Base-by-base conservation (phyloP, 2,329 filamentous ascomycete species). In the Pseudogymnoascus sp. region DNA sequence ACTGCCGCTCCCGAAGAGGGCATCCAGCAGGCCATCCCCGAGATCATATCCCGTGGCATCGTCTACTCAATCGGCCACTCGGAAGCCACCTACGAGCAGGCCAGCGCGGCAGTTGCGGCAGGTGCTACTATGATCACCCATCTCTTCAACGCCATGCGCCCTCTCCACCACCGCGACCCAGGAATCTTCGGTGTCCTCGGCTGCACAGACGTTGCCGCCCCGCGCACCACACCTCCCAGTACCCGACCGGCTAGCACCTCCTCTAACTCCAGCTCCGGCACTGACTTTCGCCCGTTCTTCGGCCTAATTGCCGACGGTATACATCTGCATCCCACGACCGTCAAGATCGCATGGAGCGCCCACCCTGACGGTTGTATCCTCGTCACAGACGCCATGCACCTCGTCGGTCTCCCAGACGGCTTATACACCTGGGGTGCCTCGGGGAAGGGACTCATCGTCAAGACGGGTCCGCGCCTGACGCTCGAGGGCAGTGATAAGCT, bases 141-240 rank as follows among this genome's bases (percentile, higher is more conserved):
- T 70, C 80, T 96, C 1, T 96, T 96, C 82, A 96, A 96, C 72
- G 91, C 91, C 25, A 96, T 96, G 91, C 82, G 86, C 0, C 91
- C 91, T 12, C 83, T 96, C 58, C 90, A 94, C 73, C 91, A 97
- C 78, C 88, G 92, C 62, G 91, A 96, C 73, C 91, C 92, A 0
- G 91, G 91, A 37, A 85, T 96, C 67, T 96, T 96, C 71, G 92
- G 92, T 28, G 84, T 95, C 0, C 77, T 97, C 12, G 91, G 91
- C 63, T 82, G 82, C 64, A 81, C 81, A 7, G 81, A 87, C 67
- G 30, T 34, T 16, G 78, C 74, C 63, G 69, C 77, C 60, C 72
- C 75, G 22, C 41, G 41, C 22, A 50, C 41, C 22, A 16, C 41
- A 2, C 41, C 41, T 6, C 41, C 41, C 11, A 9, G 22, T 22